Conservation (phyloP, 768 basidiomycete species). For the Collybia sordida region DNA sequence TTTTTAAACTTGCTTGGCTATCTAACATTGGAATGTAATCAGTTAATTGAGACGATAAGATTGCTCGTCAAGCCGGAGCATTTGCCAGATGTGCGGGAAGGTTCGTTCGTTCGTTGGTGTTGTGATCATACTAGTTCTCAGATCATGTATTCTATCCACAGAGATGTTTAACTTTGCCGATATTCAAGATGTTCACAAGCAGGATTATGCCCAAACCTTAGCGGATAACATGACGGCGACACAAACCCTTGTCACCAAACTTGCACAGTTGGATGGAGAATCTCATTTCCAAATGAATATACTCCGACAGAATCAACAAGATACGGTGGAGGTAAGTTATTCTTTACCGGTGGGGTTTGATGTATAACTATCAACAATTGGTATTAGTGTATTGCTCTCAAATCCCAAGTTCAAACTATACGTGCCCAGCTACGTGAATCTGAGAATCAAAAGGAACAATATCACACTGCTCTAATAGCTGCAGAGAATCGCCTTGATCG, state of each 20-base stretch:
- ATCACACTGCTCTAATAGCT: conserved; percentile 48
- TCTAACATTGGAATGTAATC: conserved; percentile 1
- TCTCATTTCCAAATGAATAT: conserved; percentile 36
- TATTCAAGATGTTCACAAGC: conserved; percentile 33
- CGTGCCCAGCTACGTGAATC: conserved; percentile 49
- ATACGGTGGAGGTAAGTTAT: conserved; percentile 59
- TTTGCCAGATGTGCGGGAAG: conserved; percentile 37
- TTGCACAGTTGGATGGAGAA: conserved; percentile 45
- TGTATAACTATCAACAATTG: conserved; percentile 8
- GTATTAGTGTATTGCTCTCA: conserved; percentile 53
- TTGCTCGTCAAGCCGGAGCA: conserved; percentile 55
- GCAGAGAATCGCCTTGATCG: conserved; percentile 67
- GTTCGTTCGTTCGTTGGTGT: conserved; percentile 34
- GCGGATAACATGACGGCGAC: conserved; percentile 59
- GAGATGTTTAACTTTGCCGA: conserved; percentile 48
- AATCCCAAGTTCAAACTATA: conserved; percentile 55
- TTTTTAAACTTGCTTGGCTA: conserved; percentile 3
- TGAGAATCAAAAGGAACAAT: conserved; percentile 46
- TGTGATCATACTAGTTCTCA: not conserved
- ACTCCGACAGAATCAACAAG: conserved; percentile 48
- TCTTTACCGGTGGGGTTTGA: conserved; percentile 1
- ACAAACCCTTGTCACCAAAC: conserved; percentile 54
- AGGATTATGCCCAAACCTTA: conserved; percentile 43
- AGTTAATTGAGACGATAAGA: conserved; percentile 71
- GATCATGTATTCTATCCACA: conserved; percentile 14